phyloP scores from a whole-genome alignment of 441 rosid genomes.

The Adansonia gregorii region DNA sequence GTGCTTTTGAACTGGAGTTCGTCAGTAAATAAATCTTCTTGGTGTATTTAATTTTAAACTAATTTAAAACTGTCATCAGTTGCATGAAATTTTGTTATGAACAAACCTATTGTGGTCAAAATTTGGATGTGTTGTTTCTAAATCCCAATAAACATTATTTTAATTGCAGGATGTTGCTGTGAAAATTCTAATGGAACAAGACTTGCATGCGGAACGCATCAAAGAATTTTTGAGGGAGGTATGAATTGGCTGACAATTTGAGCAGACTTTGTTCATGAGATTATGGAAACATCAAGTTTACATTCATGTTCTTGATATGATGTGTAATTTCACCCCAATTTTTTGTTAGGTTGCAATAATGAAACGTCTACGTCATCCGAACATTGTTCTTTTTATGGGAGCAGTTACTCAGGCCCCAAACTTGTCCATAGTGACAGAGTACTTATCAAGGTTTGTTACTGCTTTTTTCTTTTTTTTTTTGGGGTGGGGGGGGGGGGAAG shows the following conservation, averaged over 20 bases:
- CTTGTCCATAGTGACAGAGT: conserved; percentile 96
- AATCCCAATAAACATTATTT: conserved; percentile 9
- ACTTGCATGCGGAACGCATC: conserved; percentile 80
- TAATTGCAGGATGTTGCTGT: conserved; percentile 95
- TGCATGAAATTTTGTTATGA: conserved; percentile 3
- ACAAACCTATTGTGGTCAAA: not conserved
- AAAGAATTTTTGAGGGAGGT: conserved; percentile 98
- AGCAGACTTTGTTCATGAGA: conserved; percentile 11
- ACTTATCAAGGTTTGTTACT: conserved; percentile 78
- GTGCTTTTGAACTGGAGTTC: not conserved
- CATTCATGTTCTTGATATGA: conserved; percentile 30
- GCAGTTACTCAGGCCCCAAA: conserved; percentile 97
- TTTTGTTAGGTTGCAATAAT: conserved; percentile 84
- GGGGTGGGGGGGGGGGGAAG: no score
- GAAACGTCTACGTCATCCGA: conserved; percentile 98
- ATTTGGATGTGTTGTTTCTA: not conserved
- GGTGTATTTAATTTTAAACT: not conserved
- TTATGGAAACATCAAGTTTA: not conserved
- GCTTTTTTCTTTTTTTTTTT: not conserved
- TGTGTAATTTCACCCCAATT: conserved; percentile 27
- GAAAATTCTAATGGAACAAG: conserved; percentile 99
- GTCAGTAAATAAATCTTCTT: not conserved
- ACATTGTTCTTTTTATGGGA: conserved; percentile 99
- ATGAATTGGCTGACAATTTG: conserved; percentile 30
- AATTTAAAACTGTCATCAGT: not conserved